Conservation (phyloP, 257 asterid genomes). For the Salvia miltiorrhiza region DNA sequence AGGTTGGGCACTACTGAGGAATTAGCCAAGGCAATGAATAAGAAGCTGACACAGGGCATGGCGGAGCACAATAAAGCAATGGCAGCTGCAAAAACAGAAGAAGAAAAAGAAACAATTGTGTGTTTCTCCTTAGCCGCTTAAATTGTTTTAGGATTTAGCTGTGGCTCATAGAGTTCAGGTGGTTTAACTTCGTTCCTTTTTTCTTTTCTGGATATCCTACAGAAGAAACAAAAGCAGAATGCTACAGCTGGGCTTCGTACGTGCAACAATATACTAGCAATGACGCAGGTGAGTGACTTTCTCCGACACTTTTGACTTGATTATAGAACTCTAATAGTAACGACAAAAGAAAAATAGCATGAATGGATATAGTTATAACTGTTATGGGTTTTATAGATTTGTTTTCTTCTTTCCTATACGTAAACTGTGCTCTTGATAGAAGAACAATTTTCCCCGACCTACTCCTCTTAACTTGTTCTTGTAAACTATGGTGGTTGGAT, state of each 20-base stretch:
- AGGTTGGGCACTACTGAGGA: constrained; percentile 83
- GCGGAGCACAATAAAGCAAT: constrained; percentile 84
- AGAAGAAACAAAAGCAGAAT: constrained; percentile 85
- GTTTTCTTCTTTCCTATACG: neutral
- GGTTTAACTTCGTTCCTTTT: constrained; percentile 10
- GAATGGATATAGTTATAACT: neutral
- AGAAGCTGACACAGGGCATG: constrained; percentile 93
- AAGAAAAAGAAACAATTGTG: constrained; percentile 74
- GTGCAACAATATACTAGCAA: constrained; percentile 76
- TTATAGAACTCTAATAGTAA: neutral
- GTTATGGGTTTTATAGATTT: neutral
- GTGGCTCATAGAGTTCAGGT: neutral
- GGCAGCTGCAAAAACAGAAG: constrained; percentile 83
- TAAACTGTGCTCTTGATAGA: neutral
- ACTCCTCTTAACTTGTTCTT: neutral
- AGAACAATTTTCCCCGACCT: neutral
- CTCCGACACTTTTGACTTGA: neutral
- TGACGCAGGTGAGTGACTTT: constrained; percentile 62
- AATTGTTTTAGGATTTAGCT: neutral
- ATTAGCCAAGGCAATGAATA: constrained; percentile 73
- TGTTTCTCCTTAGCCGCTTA: constrained; percentile 27
- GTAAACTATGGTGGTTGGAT: constrained; percentile 9
- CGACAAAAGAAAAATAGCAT: neutral
- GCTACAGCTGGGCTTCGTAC: constrained; percentile 75
- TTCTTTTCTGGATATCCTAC: constrained; percentile 25